Conservation (phyloP, 179 eudicot species). For the Spergularia azorica region DNA sequence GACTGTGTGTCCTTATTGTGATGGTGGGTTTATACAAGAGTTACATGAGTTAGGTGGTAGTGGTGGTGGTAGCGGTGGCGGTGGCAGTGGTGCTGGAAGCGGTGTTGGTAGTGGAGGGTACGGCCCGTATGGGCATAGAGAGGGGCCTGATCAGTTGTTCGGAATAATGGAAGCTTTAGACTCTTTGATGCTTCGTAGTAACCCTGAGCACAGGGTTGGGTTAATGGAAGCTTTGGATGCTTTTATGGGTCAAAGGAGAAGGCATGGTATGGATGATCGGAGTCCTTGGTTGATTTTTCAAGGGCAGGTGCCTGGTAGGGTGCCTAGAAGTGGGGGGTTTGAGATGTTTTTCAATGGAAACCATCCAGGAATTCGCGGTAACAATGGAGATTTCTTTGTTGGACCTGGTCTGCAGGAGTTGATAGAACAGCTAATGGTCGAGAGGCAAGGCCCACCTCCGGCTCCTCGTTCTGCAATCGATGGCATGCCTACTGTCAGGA, state of each 20-base stretch:
- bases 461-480: slow-evolving; percentile 72
- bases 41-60: slow-evolving; percentile 49
- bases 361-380: slow-evolving; percentile 52
- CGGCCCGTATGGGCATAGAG: slow-evolving; percentile 36
- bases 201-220: slow-evolving; percentile 53
- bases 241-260: slow-evolving; percentile 60
- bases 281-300: slow-evolving; percentile 75
- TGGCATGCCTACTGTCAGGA: slow-evolving; percentile 63
- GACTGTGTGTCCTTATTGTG: slow-evolving; percentile 56
- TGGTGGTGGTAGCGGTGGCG: slow-evolving; percentile 8
- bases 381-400: slow-evolving; percentile 72
- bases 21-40: slow-evolving; percentile 80
- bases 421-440: slow-evolving; percentile 61
- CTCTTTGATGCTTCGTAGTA: slow-evolving; percentile 38
- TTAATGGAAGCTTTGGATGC: slow-evolving; percentile 67
- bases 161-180: slow-evolving; percentile 50
- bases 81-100: not conserved
- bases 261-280: slow-evolving; percentile 48
- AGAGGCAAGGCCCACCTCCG: slow-evolving; percentile 64
- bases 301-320: slow-evolving; percentile 65
- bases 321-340: slow-evolving; percentile 53
- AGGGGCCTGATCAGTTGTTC: slow-evolving; percentile 38
- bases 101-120: slow-evolving; percentile 18
- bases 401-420: slow-evolving; percentile 92
- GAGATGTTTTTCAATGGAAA: slow-evolving; percentile 62